Evolutionary conservation across 164 flowering plant genomes (phyloP).

Genomic region (Protea cynaroides): DNA sequence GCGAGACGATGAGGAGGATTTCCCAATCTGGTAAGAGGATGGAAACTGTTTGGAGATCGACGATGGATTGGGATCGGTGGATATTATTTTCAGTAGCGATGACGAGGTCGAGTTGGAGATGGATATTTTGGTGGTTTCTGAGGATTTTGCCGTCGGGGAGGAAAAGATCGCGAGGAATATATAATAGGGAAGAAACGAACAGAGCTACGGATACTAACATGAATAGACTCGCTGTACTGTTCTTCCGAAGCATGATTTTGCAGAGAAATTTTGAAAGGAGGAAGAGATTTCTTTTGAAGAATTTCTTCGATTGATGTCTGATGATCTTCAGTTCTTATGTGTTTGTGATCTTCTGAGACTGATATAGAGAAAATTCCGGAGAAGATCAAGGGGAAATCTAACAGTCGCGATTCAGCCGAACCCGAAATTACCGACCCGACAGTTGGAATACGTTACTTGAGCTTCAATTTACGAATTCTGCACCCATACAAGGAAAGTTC

Average conservation of each 20-base stretch:
- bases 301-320: no score
- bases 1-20: constrained; percentile 41
- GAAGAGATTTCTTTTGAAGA: not conserved
- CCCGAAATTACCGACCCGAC: no score
- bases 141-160: constrained; percentile 1
- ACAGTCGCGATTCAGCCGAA: no score
- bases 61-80: not conserved
- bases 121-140: not conserved
- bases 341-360: no score
- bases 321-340: no score
- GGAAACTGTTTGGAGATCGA: constrained; percentile 20
- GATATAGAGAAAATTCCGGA: no score
- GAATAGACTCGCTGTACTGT: constrained; percentile 11
- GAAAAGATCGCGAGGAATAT: constrained; percentile 11
- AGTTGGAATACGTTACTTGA: no score
- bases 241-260: constrained; percentile 18
- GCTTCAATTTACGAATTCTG: no score
- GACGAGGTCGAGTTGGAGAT: not conserved
- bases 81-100: constrained; percentile 2
- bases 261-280: not conserved
- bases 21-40: constrained; percentile 74
- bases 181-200: constrained; percentile 10
- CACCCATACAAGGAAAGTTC: no score
- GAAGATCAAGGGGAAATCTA: no score
- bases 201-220: constrained; percentile 15